phyloP scores from a whole-genome alignment of 1,284 basidiomycete genomes.

The Leccinum pallidistipes region DNA sequence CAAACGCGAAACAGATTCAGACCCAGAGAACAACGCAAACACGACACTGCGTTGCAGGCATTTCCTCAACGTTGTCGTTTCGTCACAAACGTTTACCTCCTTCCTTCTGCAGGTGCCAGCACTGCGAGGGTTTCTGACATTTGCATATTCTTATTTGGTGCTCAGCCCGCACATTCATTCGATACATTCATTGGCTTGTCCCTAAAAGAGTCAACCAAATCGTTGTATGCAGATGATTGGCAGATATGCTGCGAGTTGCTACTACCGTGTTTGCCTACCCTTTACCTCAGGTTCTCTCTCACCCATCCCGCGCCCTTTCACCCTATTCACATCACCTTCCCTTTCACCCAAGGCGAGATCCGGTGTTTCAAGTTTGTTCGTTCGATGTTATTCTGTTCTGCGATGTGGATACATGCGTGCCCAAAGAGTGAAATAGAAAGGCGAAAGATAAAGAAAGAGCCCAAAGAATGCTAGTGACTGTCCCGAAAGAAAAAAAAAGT shows the following conservation, averaged over 20 bases:
- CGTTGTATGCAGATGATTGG: neutral
- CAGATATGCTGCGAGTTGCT: neutral
- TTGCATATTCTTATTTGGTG: neutral
- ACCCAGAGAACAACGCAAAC: neutral
- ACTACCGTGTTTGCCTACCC: neutral
- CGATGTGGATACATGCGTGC: neutral
- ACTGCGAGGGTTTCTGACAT: neutral
- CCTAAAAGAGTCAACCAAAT: neutral
- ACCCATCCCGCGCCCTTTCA: neutral
- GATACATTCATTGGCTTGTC: neutral
- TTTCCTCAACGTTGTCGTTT: neutral
- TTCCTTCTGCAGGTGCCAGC: neutral
- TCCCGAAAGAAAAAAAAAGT: slow-evolving; percentile 4
- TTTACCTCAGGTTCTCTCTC: neutral
- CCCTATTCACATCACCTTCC: neutral
- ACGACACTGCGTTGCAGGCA: neutral
- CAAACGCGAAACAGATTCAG: neutral
- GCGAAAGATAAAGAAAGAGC: neutral
- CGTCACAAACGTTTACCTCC: neutral
- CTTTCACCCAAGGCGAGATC: neutral
- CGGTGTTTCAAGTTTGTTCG: slow-evolving; percentile 1
- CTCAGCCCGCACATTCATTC: neutral
- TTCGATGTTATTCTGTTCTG: slow-evolving; percentile 7
- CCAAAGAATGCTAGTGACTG: slow-evolving; percentile 2
- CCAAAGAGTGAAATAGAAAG: neutral